Evolutionary conservation across 768 basidiomycete species (phyloP).

Genomic region (Leccinum subgranulosum): DNA sequence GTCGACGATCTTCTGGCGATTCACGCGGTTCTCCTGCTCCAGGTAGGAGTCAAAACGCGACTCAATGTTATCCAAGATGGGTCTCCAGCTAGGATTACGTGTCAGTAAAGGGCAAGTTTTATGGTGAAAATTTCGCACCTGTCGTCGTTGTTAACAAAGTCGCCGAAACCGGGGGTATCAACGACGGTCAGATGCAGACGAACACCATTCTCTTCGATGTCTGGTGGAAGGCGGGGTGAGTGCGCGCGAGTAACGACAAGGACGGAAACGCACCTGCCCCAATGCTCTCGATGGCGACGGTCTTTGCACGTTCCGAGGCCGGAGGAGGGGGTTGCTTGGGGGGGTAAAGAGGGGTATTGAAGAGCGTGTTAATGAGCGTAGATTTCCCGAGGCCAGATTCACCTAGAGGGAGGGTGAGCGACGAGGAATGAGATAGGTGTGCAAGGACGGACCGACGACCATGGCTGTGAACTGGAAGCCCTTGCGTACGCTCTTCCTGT

Average conservation of each 20-base stretch:
- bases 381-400: constrained; percentile 99
- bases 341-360: constrained; percentile 94
- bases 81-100: constrained; percentile 77
- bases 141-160: constrained; percentile 99
- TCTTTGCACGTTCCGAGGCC: constrained; percentile 82
- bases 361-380: constrained; percentile 97
- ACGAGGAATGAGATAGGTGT: not conserved
- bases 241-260: not conserved
- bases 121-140: constrained; percentile 50
- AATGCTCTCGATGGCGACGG: constrained; percentile 97
- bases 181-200: constrained; percentile 97
- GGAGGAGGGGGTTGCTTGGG: constrained; percentile 83
- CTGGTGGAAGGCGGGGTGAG: constrained; percentile 44
- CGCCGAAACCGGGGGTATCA: constrained; percentile 98
- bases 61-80: constrained; percentile 97
- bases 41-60: constrained; percentile 96
- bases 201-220: constrained; percentile 98
- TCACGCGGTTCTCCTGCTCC: constrained; percentile 98
- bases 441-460: constrained; percentile 85
- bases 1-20: constrained; percentile 89
- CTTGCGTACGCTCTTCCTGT: constrained; percentile 96
- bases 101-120: constrained; percentile 12
- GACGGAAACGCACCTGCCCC: constrained; percentile 70
- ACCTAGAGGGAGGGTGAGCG: constrained; percentile 45
- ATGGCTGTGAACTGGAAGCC: constrained; percentile 99